phyloP scores from a whole-genome alignment of 108 stramenopile species.

The Nannochloropsis salina region DNA sequence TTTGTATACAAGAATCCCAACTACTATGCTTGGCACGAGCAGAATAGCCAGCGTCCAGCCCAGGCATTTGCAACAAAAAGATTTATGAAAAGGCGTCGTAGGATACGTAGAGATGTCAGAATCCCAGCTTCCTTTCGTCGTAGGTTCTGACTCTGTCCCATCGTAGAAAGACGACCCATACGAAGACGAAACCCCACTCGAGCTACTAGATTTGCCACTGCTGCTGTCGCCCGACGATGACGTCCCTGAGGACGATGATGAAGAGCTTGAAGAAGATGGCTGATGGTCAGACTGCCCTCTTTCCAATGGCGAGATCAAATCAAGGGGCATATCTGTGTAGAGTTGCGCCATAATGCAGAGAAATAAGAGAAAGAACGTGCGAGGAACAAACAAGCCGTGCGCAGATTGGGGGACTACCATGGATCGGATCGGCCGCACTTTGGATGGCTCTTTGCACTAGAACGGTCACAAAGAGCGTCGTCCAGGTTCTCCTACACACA shows the following conservation, averaged over 20 bases:
- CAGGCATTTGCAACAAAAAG: not conserved
- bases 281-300: not conserved
- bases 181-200: not conserved
- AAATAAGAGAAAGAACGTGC: too few relatives aligned
- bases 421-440: too few relatives aligned
- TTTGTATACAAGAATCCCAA: not conserved
- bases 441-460: too few relatives aligned
- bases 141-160: not conserved
- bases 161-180: not conserved
- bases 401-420: too few relatives aligned
- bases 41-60: slow-evolving; percentile 7
- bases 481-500: too few relatives aligned
- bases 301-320: not conserved
- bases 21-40: not conserved
- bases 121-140: not conserved
- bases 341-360: too few relatives aligned
- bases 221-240: not conserved
- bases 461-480: too few relatives aligned
- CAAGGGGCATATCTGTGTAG: not conserved
- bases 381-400: too few relatives aligned
- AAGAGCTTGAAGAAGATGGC: not conserved
- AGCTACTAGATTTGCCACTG: not conserved
- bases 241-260: not conserved
- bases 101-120: not conserved
- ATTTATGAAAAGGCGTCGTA: not conserved